Evolutionary conservation across 176 grass and related monocot species (phyloP), one percentile per base, ranked within the genome.

Genomic region (Pontederia paniculata): DNA sequence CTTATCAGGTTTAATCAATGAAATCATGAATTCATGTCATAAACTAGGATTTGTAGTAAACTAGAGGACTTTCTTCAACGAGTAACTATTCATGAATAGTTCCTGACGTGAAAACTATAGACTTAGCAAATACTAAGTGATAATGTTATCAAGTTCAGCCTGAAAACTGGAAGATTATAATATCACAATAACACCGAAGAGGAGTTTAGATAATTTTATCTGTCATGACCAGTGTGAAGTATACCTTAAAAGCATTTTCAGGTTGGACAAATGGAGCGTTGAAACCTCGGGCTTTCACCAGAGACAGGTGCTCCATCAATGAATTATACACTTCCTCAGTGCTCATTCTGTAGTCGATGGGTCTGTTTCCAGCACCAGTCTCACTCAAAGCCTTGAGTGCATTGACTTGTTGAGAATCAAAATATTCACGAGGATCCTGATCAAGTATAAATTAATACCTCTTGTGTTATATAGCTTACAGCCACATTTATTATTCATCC

Each of bases 321-420:
- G 83, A 70, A 69, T n/a, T 9, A 65, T 86, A 96, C 12, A 71
- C 82, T 16, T 96, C 85, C 61, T 89, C 82, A 45, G 74, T 74
- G 52, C 82, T 86, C 48, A 89, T 51, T 45, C 42, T 84, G 82
- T 55, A 67, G 69, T 59, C 78, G 23, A 63, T 60, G 52, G 58
- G 48, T 67, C 73, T 76, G 43, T 61, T 81, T 81, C 85, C 85
- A 69, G 73, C 75, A 60, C 65, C 81, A 17, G 57, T 75, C 23
- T 73, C 65, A 42, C 81, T 80, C 69, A 96, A 78, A 78, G 82
- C 72, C 61, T 80, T 81, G 14, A 96, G 55, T 72, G 91, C 91
- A 89, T 96, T 96, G 50, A 82, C 85, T 79, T 96, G 91, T 45
- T 96, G 91, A 48, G 86, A 89, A 64, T 96, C 91, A 74, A 96